phyloP scores from a whole-genome alignment of 2,329 filamentous ascomycete species.

The Phyllosticta capitalensis region DNA sequence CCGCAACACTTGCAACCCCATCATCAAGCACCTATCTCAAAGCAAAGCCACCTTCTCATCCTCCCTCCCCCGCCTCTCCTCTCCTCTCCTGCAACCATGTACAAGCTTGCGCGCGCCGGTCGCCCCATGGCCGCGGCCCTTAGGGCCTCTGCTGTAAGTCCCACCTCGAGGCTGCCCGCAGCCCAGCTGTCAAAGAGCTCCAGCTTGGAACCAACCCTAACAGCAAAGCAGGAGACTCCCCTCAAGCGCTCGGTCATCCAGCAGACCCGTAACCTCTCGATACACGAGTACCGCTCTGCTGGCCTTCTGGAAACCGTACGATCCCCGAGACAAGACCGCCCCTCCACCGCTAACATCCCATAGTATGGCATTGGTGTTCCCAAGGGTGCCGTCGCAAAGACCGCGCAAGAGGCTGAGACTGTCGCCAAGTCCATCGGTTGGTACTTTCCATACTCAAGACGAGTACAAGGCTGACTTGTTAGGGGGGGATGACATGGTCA shows the following conservation, averaged over 20 bases:
- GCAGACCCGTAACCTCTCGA: slow-evolving; percentile 82
- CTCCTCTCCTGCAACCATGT: slow-evolving; percentile 51
- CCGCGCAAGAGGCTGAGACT: slow-evolving; percentile 76
- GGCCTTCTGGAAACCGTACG: slow-evolving; percentile 67
- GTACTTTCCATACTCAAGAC: not conserved
- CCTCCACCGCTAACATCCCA: slow-evolving; percentile 12
- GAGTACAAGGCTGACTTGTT: slow-evolving; percentile 1
- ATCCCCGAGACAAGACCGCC: slow-evolving; percentile 11
- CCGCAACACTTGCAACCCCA: slow-evolving; percentile 3
- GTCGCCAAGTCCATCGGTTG: slow-evolving; percentile 81
- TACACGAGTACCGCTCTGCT: slow-evolving; percentile 96
- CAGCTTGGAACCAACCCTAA: slow-evolving; percentile 16
- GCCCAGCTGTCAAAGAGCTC: slow-evolving; percentile 7
- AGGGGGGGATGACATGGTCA: slow-evolving; percentile 89
- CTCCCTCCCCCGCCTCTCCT: slow-evolving; percentile 19
- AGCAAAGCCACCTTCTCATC: slow-evolving; percentile 18
- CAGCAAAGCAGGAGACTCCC: slow-evolving; percentile 43
- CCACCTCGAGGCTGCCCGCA: slow-evolving; percentile 1
- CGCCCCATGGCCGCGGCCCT: slow-evolving; percentile 72
- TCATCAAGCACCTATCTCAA: slow-evolving; percentile 1
- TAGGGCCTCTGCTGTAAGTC: slow-evolving; percentile 64
- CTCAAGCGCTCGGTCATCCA: slow-evolving; percentile 52
- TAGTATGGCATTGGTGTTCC: slow-evolving; percentile 94
- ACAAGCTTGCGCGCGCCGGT: slow-evolving; percentile 69
- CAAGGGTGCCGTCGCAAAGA: slow-evolving; percentile 77